phyloP scores from a whole-genome alignment of 441 rosid genomes.

The Euphorbia celastroides region DNA sequence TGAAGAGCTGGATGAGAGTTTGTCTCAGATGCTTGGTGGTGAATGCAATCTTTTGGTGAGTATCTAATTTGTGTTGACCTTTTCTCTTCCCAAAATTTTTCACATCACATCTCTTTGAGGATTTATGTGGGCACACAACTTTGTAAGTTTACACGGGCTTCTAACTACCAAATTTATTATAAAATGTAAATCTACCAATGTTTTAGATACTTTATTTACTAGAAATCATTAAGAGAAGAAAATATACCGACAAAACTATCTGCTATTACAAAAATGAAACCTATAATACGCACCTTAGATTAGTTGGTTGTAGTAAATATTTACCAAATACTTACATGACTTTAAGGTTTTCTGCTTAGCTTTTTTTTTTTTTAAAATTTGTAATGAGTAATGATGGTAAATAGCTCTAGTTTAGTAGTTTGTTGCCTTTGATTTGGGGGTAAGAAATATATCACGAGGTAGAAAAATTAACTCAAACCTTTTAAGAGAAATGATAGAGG shows the following conservation, averaged over 20 bases:
- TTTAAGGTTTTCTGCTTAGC: too few relatives aligned
- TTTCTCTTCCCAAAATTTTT: slow-evolving; percentile 9
- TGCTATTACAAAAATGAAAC: background rate
- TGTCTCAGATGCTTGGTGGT: slow-evolving; percentile 48
- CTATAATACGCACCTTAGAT: background rate
- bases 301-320: background rate
- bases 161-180: slow-evolving; percentile 2
- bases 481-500: background rate
- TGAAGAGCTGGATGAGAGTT: slow-evolving; percentile 60
- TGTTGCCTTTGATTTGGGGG: background rate
- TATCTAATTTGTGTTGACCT: slow-evolving; percentile 7
- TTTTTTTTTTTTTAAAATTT: too few relatives aligned
- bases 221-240: background rate
- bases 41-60: slow-evolving; percentile 47
- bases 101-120: background rate
- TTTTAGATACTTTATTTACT: background rate
- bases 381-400: too few relatives aligned
- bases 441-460: background rate
- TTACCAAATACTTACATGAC: background rate
- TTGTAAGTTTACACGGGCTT: background rate
- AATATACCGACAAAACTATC: background rate
- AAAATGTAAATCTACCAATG: too few relatives aligned
- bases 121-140: background rate
- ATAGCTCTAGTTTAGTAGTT: background rate
- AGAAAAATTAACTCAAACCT: background rate